Base-by-base conservation (phyloP, 208 protist genomes). In the Crithidia acanthocephali region DNA sequence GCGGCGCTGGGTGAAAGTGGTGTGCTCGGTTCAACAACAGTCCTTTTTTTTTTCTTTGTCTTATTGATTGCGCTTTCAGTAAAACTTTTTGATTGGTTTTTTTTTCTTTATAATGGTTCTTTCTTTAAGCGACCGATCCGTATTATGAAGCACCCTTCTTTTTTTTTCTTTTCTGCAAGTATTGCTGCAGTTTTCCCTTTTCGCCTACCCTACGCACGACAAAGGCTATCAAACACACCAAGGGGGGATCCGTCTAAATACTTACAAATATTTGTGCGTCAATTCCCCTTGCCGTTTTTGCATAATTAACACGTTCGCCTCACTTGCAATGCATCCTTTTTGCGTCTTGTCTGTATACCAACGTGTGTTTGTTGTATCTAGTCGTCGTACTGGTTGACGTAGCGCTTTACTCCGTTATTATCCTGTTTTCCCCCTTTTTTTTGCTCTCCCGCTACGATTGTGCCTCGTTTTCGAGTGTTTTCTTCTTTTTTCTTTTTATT, bases 401-500 rank as follows among this genome's bases (percentile, higher is more conserved):
- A 13, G 37, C 37, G 60, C 68, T 56, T 44, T 44, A 7, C 13
- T 13, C 25, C 55, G n/a, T n/a, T n/a, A n/a, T n/a, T n/a, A n/a
- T n/a, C n/a, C n/a, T n/a, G n/a, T n/a, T n/a, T n/a, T n/a, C n/a
- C n/a, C n/a, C n/a, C n/a, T n/a, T n/a, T n/a, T n/a, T n/a, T n/a
- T n/a, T n/a, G n/a, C n/a, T n/a, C n/a, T n/a, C n/a, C n/a, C n/a
- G n/a, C n/a, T n/a, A n/a, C n/a, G n/a, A n/a, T n/a, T n/a, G n/a
- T n/a, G n/a, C n/a, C n/a, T n/a, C n/a, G n/a, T n/a, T n/a, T n/a
- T n/a, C n/a, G n/a, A n/a, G n/a, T 64, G 15, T 70, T 74, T 70
- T 68, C 74, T 52, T 59, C 22, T 27, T 50, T 53, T 60, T 68
- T 50, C 28, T 48, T 50, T 53, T 44, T 44, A 13, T 44, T 44